Evolutionary conservation across 164 flowering plant species (phyloP).

Genomic region (Euptelea pleiosperma): DNA sequence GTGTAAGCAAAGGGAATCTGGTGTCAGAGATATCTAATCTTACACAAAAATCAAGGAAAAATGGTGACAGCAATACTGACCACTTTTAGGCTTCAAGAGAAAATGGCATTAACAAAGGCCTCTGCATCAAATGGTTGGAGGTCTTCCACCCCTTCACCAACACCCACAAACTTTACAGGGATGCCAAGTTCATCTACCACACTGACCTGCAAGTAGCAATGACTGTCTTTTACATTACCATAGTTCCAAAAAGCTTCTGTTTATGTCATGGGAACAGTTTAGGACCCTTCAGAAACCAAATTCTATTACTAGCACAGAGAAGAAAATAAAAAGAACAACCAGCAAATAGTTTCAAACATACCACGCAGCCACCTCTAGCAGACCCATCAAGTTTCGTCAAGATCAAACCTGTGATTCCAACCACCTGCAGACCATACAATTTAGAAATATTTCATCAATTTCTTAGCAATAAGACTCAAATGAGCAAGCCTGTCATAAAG

Average conservation of each 20-base stretch:
- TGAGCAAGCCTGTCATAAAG: too few species aligned
- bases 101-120: conserved; percentile 83
- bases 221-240: background rate
- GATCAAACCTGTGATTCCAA: conserved; percentile 86
- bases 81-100: conserved; percentile 40
- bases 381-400: conserved; percentile 96
- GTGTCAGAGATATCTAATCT: background rate
- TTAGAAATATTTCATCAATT: too few species aligned
- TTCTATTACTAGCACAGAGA: background rate
- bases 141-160: conserved; percentile 92
- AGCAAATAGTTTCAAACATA: conserved; percentile 26
- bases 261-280: background rate
- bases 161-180: conserved; percentile 97
- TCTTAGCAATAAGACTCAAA: too few species aligned
- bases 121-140: conserved; percentile 95
- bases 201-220: conserved; percentile 62
- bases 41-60: too few species aligned
- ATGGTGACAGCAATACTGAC: too few species aligned
- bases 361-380: conserved; percentile 99
- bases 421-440: too few species aligned
- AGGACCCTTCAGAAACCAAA: background rate
- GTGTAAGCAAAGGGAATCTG: background rate
- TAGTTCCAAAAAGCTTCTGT: background rate
- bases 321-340: background rate
- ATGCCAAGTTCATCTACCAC: conserved; percentile 97